Percentiles rank a stretch among this genome's conserved stretches.
These are phyloP conservation scores for Bipolaris zeicola DNA, from an alignment of 2,329 filamentous ascomycete species.

Conservation along the genomic window DNA sequence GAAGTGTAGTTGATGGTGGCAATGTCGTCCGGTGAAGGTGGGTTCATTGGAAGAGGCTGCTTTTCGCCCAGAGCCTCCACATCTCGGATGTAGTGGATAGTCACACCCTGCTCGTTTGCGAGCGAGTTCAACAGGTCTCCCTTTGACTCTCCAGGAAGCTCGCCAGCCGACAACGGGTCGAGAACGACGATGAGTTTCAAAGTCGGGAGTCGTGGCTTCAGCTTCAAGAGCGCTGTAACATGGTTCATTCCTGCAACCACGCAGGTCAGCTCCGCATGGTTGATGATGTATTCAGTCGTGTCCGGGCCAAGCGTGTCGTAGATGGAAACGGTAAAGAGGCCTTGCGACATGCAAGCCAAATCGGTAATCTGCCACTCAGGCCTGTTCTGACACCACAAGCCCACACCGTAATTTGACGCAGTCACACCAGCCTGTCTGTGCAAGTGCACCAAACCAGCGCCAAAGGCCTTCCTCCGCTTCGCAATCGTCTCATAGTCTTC, in stretches of 20 bases:
- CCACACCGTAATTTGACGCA: slow-evolving; percentile 71
- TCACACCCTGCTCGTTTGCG: slow-evolving; percentile 73
- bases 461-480: slow-evolving; percentile 79
- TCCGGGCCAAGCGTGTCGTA: slow-evolving; percentile 96
- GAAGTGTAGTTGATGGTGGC: slow-evolving; percentile 93
- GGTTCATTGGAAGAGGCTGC: slow-evolving; percentile 71
- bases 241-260: slow-evolving; percentile 81
- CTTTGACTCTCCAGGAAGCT: slow-evolving; percentile 79
- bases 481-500: slow-evolving; percentile 81
- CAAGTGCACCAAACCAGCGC: slow-evolving; percentile 82
- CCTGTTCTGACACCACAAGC: slow-evolving; percentile 85
- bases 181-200: slow-evolving; percentile 89
- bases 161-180: slow-evolving; percentile 80
- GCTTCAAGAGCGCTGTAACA: slow-evolving; percentile 78
- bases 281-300: slow-evolving; percentile 92
- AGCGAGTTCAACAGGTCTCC: slow-evolving; percentile 75
- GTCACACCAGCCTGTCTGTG: slow-evolving; percentile 74
- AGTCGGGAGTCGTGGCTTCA: slow-evolving; percentile 75
- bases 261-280: slow-evolving; percentile 77
- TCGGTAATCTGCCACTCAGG: slow-evolving; percentile 91
- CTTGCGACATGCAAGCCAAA: slow-evolving; percentile 83
- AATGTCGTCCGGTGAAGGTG: slow-evolving; percentile 74
- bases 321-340: slow-evolving; percentile 86
- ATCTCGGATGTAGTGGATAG: slow-evolving; percentile 77
- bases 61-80: slow-evolving; percentile 81